A percentile compares a stretch with the other conserved stretches of the same genome.
Conservation (phyloP, 306 rosid species). For the Glycine soja region DNA sequence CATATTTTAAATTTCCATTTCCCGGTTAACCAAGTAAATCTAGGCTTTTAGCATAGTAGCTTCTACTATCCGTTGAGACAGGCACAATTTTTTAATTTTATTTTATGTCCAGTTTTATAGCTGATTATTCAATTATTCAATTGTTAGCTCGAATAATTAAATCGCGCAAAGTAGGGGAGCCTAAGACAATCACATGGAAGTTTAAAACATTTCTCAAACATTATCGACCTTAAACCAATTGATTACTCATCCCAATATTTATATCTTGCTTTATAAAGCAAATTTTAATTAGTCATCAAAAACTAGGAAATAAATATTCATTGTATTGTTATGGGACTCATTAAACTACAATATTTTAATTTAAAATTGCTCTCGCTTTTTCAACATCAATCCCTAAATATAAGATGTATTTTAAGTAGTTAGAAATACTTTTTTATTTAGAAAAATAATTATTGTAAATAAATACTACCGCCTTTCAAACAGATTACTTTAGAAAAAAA, state of each 20-base stretch:
- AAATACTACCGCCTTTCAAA: no score
- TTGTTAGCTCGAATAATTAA: background rate
- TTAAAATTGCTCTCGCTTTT: no score
- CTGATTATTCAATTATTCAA: background rate
- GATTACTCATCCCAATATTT: conserved; percentile 12
- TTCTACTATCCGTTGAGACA: background rate
- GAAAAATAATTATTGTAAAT: no score
- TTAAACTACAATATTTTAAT: background rate
- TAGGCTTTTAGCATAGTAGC: conserved; percentile 1
- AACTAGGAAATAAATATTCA: background rate
- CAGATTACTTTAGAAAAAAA: no score
- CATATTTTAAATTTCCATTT: background rate
- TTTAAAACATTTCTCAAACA: background rate
- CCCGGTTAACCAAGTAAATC: conserved; percentile 28
- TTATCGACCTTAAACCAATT: conserved; percentile 8
- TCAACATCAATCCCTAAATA: background rate
- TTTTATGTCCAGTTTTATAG: background rate
- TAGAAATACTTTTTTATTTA: no score
- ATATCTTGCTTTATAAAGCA: background rate
- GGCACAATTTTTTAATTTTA: conserved; percentile 4
- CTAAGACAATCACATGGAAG: background rate
- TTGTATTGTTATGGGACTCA: background rate
- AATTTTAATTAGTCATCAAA: background rate
- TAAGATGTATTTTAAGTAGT: no score
- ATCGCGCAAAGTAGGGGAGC: background rate